A percentile compares a stretch with the other conserved stretches of the same genome.
These are phyloP conservation scores for Hypoxylon sp. DNA, from an alignment of 2,329 filamentous ascomycete genomes.

Conservation along the genomic window DNA sequence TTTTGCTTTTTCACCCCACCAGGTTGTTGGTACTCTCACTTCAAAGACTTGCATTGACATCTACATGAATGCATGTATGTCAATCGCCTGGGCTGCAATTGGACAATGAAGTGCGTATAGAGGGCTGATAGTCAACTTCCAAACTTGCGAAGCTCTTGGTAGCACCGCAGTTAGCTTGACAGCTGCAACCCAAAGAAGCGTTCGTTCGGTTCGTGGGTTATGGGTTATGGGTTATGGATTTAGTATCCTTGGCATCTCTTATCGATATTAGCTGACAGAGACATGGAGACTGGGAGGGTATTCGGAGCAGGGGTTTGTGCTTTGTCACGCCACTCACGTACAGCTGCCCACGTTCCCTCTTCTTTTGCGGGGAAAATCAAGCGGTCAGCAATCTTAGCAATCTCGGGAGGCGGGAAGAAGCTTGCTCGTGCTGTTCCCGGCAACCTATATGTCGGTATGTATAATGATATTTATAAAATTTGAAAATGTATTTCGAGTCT, in stretches of 20 bases:
- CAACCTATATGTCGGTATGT: conserved; percentile 5
- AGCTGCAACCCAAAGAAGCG: background rate
- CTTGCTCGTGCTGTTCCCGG: conserved; percentile 10
- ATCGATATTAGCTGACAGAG: conserved; percentile 1
- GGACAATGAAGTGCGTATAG: background rate
- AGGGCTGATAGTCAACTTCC: conserved; percentile 5
- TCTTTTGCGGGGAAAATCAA: conserved; percentile 30
- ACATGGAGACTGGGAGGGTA: background rate
- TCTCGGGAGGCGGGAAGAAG: conserved; percentile 3
- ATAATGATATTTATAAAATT: conserved; percentile 5
- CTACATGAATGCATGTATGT: conserved; percentile 13
- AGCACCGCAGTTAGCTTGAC: background rate
- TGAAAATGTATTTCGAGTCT: background rate
- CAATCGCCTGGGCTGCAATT: conserved; percentile 13
- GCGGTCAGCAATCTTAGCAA: conserved; percentile 24
- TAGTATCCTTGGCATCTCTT: conserved; percentile 9
- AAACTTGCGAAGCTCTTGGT: conserved; percentile 2
- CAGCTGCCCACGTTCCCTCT: conserved; percentile 11
- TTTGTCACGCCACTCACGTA: conserved; percentile 12
- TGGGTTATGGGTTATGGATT: background rate
- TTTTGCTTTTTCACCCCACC: conserved; percentile 1
- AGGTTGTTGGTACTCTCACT: conserved; percentile 5
- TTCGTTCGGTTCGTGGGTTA: background rate
- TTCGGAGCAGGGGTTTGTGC: background rate
- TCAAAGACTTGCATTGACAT: conserved; percentile 15